phyloP scores from a whole-genome alignment of 1,284 basidiomycete genomes.

The Sporisorium scitamineum region DNA sequence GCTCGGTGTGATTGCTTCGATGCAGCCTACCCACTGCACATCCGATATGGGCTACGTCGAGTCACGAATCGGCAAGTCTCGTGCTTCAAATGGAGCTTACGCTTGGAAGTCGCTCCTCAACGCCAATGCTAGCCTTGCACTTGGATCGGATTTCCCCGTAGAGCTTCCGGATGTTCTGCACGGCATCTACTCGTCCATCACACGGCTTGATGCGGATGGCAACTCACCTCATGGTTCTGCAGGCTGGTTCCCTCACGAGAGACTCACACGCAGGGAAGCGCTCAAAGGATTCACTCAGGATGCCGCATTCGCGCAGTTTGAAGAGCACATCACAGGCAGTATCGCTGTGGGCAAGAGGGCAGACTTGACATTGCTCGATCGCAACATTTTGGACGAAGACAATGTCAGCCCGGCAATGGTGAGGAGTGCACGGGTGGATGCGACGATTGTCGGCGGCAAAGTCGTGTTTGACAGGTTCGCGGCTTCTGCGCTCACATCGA shows the following conservation, averaged over 20 bases:
- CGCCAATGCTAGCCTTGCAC: slow-evolving; percentile 74
- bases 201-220: slow-evolving; percentile 78
- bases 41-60: slow-evolving; percentile 85
- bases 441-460: slow-evolving; percentile 83
- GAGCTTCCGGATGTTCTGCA: slow-evolving; percentile 55
- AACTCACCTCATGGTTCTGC: slow-evolving; percentile 81
- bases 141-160: slow-evolving; percentile 92
- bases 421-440: slow-evolving; percentile 78
- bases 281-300: slow-evolving; percentile 82
- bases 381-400: slow-evolving; percentile 77
- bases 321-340: slow-evolving; percentile 76
- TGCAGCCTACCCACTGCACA: slow-evolving; percentile 88
- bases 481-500: slow-evolving; percentile 9
- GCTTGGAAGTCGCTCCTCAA: slow-evolving; percentile 82
- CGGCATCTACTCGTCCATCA: slow-evolving; percentile 87
- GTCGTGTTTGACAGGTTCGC: slow-evolving; percentile 74
- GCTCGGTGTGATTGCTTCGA: slow-evolving; percentile 87
- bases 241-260: slow-evolving; percentile 77
- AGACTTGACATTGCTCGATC: slow-evolving; percentile 84
- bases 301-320: slow-evolving; percentile 86
- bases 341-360: slow-evolving; percentile 81
- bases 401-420: slow-evolving; percentile 75
- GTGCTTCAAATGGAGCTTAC: slow-evolving; percentile 81
- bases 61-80: slow-evolving; percentile 59
- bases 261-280: slow-evolving; percentile 78